These are phyloP conservation scores for Marasmius tenuissimus DNA, from an alignment of 1,284 basidiomycete genomes.

Conservation along the genomic window DNA sequence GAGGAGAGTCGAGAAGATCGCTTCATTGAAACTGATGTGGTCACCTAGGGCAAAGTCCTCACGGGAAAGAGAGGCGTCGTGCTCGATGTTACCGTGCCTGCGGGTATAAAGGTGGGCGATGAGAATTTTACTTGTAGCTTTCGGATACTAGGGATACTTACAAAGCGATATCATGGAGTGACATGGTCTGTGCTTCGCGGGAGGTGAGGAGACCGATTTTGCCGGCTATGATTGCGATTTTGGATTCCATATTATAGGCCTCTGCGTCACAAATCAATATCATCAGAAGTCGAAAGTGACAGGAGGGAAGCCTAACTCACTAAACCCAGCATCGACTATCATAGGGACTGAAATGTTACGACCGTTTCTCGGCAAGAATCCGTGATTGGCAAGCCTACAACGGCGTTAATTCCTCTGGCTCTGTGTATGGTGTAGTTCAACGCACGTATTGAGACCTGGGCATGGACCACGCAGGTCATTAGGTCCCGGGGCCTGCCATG, in stretches of 20 bases:
- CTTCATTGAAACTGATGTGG: slow-evolving; percentile 18
- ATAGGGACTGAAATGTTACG: slow-evolving; percentile 16
- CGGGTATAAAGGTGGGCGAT: background rate
- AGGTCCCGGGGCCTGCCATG: too few species aligned
- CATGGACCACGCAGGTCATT: background rate
- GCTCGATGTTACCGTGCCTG: slow-evolving; percentile 21
- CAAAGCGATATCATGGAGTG: slow-evolving; percentile 14
- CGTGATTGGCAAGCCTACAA: slow-evolving; percentile 21
- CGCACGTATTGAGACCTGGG: background rate
- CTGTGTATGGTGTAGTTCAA: background rate
- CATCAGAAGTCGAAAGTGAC: background rate
- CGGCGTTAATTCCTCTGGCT: background rate
- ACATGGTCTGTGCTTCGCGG: slow-evolving; percentile 3
- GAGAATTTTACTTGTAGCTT: background rate
- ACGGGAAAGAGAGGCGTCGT: slow-evolving; percentile 22
- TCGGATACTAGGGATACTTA: background rate
- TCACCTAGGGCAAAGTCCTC: slow-evolving; percentile 16
- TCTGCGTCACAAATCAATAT: background rate
- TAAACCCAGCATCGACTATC: slow-evolving; percentile 11
- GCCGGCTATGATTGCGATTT: slow-evolving; percentile 8
- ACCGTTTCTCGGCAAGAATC: slow-evolving; percentile 19
- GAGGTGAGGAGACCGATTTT: slow-evolving; percentile 16
- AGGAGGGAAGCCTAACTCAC: background rate
- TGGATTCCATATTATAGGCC: slow-evolving; percentile 1
- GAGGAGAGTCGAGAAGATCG: background rate